Base-by-base conservation (phyloP, 208 protist species). In the Zelonia costaricensis region DNA sequence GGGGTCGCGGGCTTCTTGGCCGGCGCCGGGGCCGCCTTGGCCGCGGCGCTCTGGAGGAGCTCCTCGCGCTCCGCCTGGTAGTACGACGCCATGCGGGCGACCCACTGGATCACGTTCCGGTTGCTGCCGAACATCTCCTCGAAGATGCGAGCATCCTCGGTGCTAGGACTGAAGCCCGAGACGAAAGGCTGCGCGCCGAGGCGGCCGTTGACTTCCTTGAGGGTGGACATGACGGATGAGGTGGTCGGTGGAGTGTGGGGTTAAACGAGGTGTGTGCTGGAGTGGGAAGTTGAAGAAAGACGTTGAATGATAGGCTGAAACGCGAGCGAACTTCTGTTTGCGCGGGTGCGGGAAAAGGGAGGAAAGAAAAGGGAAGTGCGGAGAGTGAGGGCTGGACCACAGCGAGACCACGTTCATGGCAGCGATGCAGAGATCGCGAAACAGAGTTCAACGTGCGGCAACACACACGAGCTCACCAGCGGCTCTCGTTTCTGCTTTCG, bases 161-260 rank as follows among this genome's bases (percentile, higher is more conserved):
- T 62, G 74, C 88, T 96, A 42, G 88, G 81, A 45, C 65, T 68
- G 76, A 78, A 93, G 57, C 85, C 86, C 18, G 78, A 69, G 10
- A 96, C 76, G 76, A 89, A 96, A n/a, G 91, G 85, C 76, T 91
- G 79, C 25, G 76, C 40, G 38, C 56, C 56, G 31, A 96, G 88
- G 66, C 85, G 86, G 56, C 88, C 86, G 72, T 96, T 96, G 54
- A 94, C 42, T 69, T 93, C 86, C 78, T 92, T 88, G 31, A 96
- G 74, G 28, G 57, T 84, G 48, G 89, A 83, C 86, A 95, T 95
- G 42, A 20, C 74, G 38, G 44, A 13, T 45, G 38, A 47, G 39
- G 9, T 6, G 4, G 3, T 43, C 22, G 5, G 52, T 57, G n/a
- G n/a, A n/a, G n/a, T n/a, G n/a, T n/a, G n/a, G n/a, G n/a, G n/a